These are phyloP conservation scores for Berberis vulgaris DNA, from an alignment of 164 flowering plant species.

Conservation along the genomic window DNA sequence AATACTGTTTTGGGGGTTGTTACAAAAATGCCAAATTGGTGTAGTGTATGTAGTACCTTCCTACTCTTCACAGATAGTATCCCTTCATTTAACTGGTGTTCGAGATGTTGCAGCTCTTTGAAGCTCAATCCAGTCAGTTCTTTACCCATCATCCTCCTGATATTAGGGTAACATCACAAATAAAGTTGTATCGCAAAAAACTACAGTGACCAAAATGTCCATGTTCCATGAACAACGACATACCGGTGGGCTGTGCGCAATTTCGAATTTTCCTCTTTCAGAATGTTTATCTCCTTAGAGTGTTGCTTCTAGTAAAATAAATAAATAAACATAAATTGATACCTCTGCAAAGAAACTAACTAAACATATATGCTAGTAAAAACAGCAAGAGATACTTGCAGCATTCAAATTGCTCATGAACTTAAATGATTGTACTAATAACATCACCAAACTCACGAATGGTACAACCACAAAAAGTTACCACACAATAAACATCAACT, in stretches of 20 bases:
- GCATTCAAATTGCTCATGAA: no score
- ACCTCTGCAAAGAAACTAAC: neutral
- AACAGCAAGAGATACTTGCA: no score
- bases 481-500: no score
- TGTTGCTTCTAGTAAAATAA: conserved; percentile 23
- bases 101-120: conserved; percentile 64
- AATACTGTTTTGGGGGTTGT: no score
- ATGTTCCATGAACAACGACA: conserved; percentile 8
- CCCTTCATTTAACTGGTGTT: conserved; percentile 63
- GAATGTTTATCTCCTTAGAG: conserved; percentile 30
- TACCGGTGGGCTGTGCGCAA: conserved; percentile 53
- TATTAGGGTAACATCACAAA: neutral
- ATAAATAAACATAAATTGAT: neutral
- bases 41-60: conserved; percentile 36
- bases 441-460: no score
- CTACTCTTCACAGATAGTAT: conserved; percentile 49
- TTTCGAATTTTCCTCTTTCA: conserved; percentile 54
- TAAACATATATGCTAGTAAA: no score
- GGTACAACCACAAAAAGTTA: no score
- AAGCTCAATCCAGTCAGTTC: conserved; percentile 53
- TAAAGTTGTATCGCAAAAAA: neutral
- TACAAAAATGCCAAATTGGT: neutral
- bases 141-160: conserved; percentile 61
- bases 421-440: no score
- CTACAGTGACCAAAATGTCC: neutral